Base-by-base conservation (phyloP, 1,284 basidiomycete genomes). In the Kwoniella shivajii region DNA sequence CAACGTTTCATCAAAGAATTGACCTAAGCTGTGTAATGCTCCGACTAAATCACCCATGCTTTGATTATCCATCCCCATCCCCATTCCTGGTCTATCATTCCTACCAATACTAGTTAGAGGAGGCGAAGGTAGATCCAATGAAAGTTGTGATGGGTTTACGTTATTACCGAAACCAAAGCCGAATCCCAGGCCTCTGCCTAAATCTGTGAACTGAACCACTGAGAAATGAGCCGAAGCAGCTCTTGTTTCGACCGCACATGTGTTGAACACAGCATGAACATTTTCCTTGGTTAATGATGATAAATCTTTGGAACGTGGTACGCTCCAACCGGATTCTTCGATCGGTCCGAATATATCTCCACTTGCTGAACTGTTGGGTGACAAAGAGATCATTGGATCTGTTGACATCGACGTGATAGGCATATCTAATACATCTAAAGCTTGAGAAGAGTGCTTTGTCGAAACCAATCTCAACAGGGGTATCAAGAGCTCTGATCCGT, bases 381-480 rank as follows among this genome's bases (percentile, higher is more conserved):
- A 45, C 14, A 41, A 33, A 14, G 50, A 52, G 2, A 34, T 10
- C 14, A 30, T 26, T 89, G 91, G 11, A 29, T 43, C 41, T 13
- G 27, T 24, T 47, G 84, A 86, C n/a, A 69, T 63, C 69, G 91
- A 86, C 22, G 84, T 84, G 72, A 90, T 85, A 0, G 90, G 92
- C 67, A 93, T 88, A 68, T 96, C 92, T 1, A 97, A 83, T 16
- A 96, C 92, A 46, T 95, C 92, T 42, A 97, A 82, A 0, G 93
- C 93, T 61, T 90, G 85, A 3, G 86, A 78, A 6, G 92, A 88
- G 27, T 94, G 83, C 65, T 93, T 89, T 2, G 89, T 91, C 61
- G 89, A 87, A 13, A 96, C 82, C 26, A 96, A 82, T 26, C 91
- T 86, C 31, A 97, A 80, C 20, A 97, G 80, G 0, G 94, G 94